Percentiles rank a stretch among this genome's conserved stretches.
These are phyloP conservation scores for Claviceps pazoutovae DNA, from an alignment of 2,329 filamentous ascomycete species.

Conservation along the genomic window DNA sequence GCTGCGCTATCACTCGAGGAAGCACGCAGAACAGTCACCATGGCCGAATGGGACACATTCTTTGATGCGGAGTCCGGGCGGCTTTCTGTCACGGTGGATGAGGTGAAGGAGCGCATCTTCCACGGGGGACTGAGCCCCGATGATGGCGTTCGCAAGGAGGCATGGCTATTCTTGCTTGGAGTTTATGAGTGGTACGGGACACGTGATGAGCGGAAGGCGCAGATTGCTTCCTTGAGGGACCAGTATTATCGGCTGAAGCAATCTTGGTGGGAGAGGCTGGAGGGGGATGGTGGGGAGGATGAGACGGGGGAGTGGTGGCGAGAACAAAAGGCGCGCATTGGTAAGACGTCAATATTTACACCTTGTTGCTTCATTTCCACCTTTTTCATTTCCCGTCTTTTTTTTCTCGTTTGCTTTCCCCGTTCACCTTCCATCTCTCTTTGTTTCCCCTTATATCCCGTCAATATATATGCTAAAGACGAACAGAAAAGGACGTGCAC, in stretches of 20 bases:
- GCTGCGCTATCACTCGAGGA: slow-evolving; percentile 63
- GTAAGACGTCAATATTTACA: slow-evolving; percentile 38
- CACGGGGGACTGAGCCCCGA: slow-evolving; percentile 82
- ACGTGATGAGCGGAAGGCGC: slow-evolving; percentile 66
- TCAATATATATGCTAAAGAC: slow-evolving; percentile 8
- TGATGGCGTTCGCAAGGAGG: slow-evolving; percentile 88
- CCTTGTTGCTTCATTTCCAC: background rate
- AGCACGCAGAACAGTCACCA: slow-evolving; percentile 58
- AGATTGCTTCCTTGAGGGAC: slow-evolving; percentile 74
- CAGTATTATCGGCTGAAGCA: slow-evolving; percentile 91
- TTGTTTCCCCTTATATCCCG: background rate
- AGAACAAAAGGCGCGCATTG: slow-evolving; percentile 84
- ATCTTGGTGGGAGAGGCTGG: slow-evolving; percentile 87
- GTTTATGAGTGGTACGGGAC: slow-evolving; percentile 91
- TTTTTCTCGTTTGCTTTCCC: background rate
- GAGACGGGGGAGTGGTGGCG: slow-evolving; percentile 93
- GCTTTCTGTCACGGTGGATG: slow-evolving; percentile 68
- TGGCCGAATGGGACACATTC: slow-evolving; percentile 82
- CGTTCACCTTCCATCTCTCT: background rate
- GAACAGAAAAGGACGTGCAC: slow-evolving; percentile 91
- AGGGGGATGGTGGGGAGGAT: slow-evolving; percentile 64
- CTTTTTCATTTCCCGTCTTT: background rate
- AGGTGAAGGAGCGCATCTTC: slow-evolving; percentile 95
- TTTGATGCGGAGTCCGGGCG: slow-evolving; percentile 66
- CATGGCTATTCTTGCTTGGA: slow-evolving; percentile 86